Conservation (phyloP, 1,284 basidiomycete genomes). For the Leccinum huronense region DNA sequence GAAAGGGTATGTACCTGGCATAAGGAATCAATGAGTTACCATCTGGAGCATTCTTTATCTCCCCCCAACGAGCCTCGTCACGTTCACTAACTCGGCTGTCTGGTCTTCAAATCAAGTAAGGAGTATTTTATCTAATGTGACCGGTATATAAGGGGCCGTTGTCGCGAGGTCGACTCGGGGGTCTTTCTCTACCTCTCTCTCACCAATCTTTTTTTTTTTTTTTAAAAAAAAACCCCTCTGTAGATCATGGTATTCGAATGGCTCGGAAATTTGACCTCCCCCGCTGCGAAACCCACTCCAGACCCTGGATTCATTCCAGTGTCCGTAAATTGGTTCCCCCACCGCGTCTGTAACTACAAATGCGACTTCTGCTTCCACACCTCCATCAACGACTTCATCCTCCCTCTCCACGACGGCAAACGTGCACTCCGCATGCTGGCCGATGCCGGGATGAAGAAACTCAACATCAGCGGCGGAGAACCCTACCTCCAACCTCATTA, state of each 20-base stretch:
- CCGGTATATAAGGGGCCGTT: neutral
- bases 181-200: neutral
- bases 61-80: too few relatives aligned
- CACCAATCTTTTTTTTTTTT: neutral
- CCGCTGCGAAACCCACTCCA: slow-evolving; percentile 1
- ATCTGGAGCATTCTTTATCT: too few relatives aligned
- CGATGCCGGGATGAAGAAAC: slow-evolving; percentile 40
- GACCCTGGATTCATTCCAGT: slow-evolving; percentile 18
- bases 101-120: too few relatives aligned
- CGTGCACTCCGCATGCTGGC: slow-evolving; percentile 36
- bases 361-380: slow-evolving; percentile 42
- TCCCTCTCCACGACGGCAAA: slow-evolving; percentile 37
- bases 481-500: slow-evolving; percentile 38
- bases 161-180: neutral
- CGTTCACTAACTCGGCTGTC: too few relatives aligned
- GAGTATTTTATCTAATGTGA: too few relatives aligned
- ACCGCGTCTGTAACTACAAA: slow-evolving; percentile 34
- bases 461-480: slow-evolving; percentile 42
- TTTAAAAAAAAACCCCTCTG: neutral
- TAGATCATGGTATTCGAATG: slow-evolving; percentile 7
- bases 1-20: too few relatives aligned
- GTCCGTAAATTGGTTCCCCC: slow-evolving; percentile 25
- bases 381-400: slow-evolving; percentile 32
- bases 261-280: slow-evolving; percentile 1
- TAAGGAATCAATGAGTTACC: too few relatives aligned